Base-by-base conservation (phyloP, 306 rosid genomes). In the Ochetophila trinervis region DNA sequence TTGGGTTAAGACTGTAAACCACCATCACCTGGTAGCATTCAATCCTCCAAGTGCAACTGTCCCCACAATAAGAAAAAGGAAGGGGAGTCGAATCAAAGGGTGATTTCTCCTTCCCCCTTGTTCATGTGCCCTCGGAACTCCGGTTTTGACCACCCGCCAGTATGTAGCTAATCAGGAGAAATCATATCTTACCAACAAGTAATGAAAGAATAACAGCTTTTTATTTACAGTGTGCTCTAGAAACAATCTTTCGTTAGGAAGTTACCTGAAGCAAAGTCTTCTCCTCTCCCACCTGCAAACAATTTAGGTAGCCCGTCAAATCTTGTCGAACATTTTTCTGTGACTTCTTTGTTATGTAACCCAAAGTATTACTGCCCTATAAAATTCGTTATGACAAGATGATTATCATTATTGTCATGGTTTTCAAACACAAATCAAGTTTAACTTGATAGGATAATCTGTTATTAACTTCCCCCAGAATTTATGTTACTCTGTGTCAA, bases 21-120 rank as follows among this genome's bases (percentile, higher is more conserved):
- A 27, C 2, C 32, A 36, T 62, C 70, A 89, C 96, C 92, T 76
- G 2, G 82, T 60, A 72, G 87, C 92, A 56, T 84, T 76, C 8
- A 82, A 53, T 48, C 92, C 92, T 65, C 96, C 92, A 13, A 88
- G 88, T 17, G 81, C 83, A 53, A 80, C 68, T 35, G 91, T 88
- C 68, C 96, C 96, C 53, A 82, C 44, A 57, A 84, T 85, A 56
- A 88, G 62, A 8, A 84, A 69, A 57, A 88, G 37, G 69, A 88
- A 86, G 37, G 92, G 96, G 49, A 77, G 63, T 81, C 75, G 72
- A 76, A 89, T 70, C 69, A 89, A 70, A 58, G 85, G 71, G 37
- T 69, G 80, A 37, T 76, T 70, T 80, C 72, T 78, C 62, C 86
- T 71, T 71, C 84, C 82, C 60, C 90, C 87, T 8, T 66, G 80